These are phyloP conservation scores for Elaeagnus macrophylla DNA, from an alignment of 306 rosid species.

Conservation along the genomic window DNA sequence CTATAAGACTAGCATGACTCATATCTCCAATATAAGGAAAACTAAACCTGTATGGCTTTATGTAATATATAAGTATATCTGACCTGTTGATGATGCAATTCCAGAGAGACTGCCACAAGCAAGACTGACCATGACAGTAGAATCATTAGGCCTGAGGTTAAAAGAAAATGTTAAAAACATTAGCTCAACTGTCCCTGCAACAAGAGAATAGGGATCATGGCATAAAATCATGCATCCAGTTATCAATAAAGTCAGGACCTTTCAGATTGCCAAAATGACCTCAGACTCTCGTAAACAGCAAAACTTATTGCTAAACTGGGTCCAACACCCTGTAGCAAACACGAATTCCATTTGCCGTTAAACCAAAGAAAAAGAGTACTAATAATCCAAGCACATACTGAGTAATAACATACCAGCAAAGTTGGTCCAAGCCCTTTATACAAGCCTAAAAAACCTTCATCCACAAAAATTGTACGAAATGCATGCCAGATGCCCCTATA, in stretches of 20 bases:
- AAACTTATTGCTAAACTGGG: constrained; percentile 81
- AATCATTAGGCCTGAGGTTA: constrained; percentile 60
- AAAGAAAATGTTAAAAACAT: constrained; percentile 12
- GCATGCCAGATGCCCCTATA: constrained; percentile 72
- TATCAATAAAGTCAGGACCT: constrained; percentile 34
- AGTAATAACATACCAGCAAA: constrained; percentile 48
- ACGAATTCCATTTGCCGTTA: not conserved
- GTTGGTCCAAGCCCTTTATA: constrained; percentile 91
- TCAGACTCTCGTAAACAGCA: constrained; percentile 62
- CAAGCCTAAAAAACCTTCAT: constrained; percentile 71
- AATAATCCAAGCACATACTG: not conserved
- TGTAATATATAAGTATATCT: no score
- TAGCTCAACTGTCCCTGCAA: no score
- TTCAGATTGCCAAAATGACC: constrained; percentile 55
- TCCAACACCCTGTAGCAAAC: constrained; percentile 75
- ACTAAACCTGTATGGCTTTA: no score
- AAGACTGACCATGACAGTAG: constrained; percentile 61
- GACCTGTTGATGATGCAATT: constrained; percentile 83
- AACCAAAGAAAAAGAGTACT: not conserved
- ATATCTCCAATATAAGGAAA: no score
- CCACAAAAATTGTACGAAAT: constrained; percentile 59
- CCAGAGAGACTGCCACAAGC: constrained; percentile 86
- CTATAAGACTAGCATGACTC: no score
- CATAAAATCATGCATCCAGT: constrained; percentile 13
- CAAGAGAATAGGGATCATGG: not conserved